Evolutionary conservation across 331 rosid species (phyloP), one percentile per base, ranked within the genome.

Genomic region (Acacia pycnantha): DNA sequence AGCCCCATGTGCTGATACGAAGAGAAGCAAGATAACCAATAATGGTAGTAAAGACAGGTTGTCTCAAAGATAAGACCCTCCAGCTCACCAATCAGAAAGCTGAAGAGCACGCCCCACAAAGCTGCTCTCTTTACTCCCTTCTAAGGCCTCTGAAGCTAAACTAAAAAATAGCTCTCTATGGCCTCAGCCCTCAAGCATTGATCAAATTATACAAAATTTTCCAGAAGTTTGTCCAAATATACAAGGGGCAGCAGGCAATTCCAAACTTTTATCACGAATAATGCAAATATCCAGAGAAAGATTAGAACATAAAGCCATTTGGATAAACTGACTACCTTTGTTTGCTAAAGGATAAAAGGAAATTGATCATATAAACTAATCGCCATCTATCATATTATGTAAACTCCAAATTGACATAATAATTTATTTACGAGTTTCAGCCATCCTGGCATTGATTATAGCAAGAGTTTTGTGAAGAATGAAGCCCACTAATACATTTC

Each of bases 381-480:
- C 24, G 15, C 18, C 69, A 37, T 21, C 51, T 56, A 33, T 40
- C 48, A 53, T 54, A 75, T 22, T 10, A 6, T 33, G 66, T 11
- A 18, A 74, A 53, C 5, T 21, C n/a, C 79, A 75, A 58, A 51
- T 50, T 78, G 37, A 66, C 73, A 67, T 27, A 41, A 65, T 54
- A 21, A 43, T 41, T 26, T 44, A 54, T 33, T 46, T 37, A 51
- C 4, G 33, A 50, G 54, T 58, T 75, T 76, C 56, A 41, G 56
- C 56, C 58, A 26, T 40, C 70, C 40, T 13, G 9, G 43, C 43
- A 59, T 22, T 40, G 54, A 13, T 68, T 43, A 71, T 66, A 50
- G 35, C 51, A 53, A 71, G 76, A 71, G 76, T 71, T 26, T 44
- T 76, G 14, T 9, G 44, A 51, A 74, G 79, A 40, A 50, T n/a